Conservation (phyloP, 148 eudicot genomes). For the Amaranthus cruentus region DNA sequence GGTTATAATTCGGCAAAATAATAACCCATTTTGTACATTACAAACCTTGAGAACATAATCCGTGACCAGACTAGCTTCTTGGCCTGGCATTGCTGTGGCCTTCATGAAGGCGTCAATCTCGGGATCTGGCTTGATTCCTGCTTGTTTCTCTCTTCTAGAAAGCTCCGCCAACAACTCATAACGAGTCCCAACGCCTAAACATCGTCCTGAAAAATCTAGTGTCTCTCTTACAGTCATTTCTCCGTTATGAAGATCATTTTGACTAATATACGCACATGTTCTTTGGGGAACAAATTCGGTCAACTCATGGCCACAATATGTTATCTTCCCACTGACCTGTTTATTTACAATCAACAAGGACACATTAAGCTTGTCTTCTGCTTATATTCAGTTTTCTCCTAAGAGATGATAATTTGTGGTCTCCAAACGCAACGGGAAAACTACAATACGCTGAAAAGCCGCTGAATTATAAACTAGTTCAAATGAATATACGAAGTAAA, state of each 20-base stretch:
- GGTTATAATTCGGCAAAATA: neutral
- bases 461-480: no score
- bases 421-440: no score
- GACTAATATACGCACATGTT: conserved; percentile 43
- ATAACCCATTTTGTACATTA: neutral
- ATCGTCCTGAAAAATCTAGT: conserved; percentile 37
- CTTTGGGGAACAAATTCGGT: conserved; percentile 37
- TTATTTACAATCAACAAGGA: neutral
- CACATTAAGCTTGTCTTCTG: no score
- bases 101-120: conserved; percentile 49
- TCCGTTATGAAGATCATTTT: conserved; percentile 39
- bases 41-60: conserved; percentile 35
- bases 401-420: no score
- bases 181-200: conserved; percentile 39
- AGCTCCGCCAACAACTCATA: conserved; percentile 40
- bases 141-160: conserved; percentile 44
- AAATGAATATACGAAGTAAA: no score
- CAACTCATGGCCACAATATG: conserved; percentile 38
- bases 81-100: conserved; percentile 35
- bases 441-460: no score
- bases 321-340: conserved; percentile 25
- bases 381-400: no score
- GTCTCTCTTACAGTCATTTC: conserved; percentile 48
- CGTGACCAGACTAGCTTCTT: conserved; percentile 26
- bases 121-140: conserved; percentile 38